phyloP scores from a whole-genome alignment of 768 basidiomycete genomes.

The Lentinula aciculospora region DNA sequence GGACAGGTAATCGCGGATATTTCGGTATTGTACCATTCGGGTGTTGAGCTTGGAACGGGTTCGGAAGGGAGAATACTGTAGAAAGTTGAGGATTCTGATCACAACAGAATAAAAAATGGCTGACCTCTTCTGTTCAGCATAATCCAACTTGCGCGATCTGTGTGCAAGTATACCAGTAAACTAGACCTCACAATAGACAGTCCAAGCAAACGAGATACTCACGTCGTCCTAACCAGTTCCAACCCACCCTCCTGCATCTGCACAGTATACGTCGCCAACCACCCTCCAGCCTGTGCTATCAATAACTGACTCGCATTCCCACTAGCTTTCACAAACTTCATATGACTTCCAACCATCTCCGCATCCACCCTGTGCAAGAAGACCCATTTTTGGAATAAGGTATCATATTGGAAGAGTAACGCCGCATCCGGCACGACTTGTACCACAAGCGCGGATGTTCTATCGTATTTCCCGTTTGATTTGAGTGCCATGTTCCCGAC shows the following conservation, averaged over 20 bases:
- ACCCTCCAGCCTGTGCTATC: conserved; percentile 52
- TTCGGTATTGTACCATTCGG: conserved; percentile 27
- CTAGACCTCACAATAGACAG: background rate
- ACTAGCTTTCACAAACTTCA: conserved; percentile 47
- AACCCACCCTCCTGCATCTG: conserved; percentile 20
- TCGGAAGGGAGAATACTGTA: background rate
- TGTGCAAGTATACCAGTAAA: background rate
- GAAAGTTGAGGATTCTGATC: background rate
- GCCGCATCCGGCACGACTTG: conserved; percentile 67
- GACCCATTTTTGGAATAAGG: conserved; percentile 32
- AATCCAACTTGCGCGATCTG: background rate
- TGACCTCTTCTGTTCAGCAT: background rate
- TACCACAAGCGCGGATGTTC: conserved; percentile 50
- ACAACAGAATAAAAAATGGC: background rate
- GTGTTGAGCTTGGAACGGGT: background rate
- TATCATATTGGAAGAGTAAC: conserved; percentile 52
- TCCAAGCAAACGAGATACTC: conserved; percentile 13
- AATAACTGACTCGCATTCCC: conserved; percentile 65
- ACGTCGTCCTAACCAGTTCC: conserved; percentile 27
- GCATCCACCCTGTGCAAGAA: conserved; percentile 35
- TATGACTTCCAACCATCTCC: conserved; percentile 6
- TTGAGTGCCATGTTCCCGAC: conserved; percentile 49
- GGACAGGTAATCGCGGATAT: conserved; percentile 68
- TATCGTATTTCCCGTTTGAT: conserved; percentile 22
- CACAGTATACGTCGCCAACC: conserved; percentile 36